phyloP scores from a whole-genome alignment of 1,284 basidiomycete genomes.

The Heterobasidion irregulare region DNA sequence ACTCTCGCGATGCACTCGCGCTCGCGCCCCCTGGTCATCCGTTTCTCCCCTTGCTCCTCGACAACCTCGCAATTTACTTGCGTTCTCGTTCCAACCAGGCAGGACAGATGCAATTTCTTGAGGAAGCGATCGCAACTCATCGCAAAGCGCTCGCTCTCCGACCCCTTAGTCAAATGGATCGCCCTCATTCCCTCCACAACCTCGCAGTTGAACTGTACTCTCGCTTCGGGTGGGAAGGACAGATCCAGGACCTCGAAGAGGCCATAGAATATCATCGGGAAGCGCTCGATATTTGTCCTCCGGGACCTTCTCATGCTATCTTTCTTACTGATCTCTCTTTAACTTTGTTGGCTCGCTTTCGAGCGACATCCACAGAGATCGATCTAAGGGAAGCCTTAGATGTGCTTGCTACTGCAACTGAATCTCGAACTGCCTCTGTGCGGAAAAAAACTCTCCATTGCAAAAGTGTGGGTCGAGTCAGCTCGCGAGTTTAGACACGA shows the following conservation, averaged over 20 bases:
- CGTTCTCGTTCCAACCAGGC: background rate
- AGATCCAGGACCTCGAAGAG: constrained; percentile 20
- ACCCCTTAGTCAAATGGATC: background rate
- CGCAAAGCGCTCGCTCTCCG: background rate
- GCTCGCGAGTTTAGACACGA: background rate
- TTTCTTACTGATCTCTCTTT: background rate
- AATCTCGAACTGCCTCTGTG: background rate
- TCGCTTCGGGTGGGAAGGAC: constrained; percentile 17
- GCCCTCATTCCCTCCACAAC: constrained; percentile 15
- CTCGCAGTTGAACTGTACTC: constrained; percentile 19
- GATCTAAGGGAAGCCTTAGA: background rate
- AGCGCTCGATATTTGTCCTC: background rate
- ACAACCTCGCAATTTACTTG: background rate
- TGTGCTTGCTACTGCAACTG: background rate
- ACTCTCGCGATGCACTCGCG: constrained; percentile 15
- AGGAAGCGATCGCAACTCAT: background rate
- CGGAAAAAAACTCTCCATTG: background rate
- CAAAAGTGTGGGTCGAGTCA: background rate
- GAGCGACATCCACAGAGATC: no score
- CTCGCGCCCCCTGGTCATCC: constrained; percentile 16
- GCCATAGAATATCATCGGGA: background rate
- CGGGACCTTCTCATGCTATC: background rate
- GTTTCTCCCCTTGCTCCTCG: background rate
- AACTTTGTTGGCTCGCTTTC: no score
- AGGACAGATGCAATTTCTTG: background rate